A percentile compares a stretch with the other conserved stretches of the same genome.
Evolutionary conservation across 208 protist species (phyloP).

Genomic region (Trypanosoma vivax): DNA sequence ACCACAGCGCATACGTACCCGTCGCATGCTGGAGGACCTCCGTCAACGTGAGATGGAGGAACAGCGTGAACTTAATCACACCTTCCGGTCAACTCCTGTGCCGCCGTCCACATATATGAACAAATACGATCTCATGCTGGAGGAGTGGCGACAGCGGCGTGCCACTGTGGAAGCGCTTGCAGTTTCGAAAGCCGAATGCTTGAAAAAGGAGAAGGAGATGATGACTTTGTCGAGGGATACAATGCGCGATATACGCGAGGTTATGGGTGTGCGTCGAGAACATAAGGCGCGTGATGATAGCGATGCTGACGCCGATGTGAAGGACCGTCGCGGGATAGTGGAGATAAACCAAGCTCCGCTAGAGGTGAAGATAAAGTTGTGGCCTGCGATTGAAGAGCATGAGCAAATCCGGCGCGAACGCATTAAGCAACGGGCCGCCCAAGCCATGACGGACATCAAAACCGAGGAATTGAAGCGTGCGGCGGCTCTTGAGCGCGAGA

Average conservation of each 20-base stretch:
- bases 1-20: slow-evolving; percentile 34
- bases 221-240: slow-evolving; percentile 41
- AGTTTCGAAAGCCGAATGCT: slow-evolving; percentile 43
- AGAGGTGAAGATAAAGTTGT: slow-evolving; percentile 72
- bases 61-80: slow-evolving; percentile 18
- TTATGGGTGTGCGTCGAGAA: slow-evolving; percentile 39
- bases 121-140: slow-evolving; percentile 87
- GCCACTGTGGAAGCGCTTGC: slow-evolving; percentile 55
- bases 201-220: slow-evolving; percentile 45
- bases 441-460: slow-evolving; percentile 39
- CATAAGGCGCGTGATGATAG: slow-evolving; percentile 15
- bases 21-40: slow-evolving; percentile 31
- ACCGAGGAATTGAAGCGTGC: slow-evolving; percentile 27
- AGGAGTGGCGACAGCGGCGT: slow-evolving; percentile 85
- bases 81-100: slow-evolving; percentile 56
- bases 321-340: neutral
- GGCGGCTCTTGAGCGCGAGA: slow-evolving; percentile 38
- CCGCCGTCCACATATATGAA: slow-evolving; percentile 83
- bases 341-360: slow-evolving; percentile 42
- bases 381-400: slow-evolving; percentile 78
- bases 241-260: slow-evolving; percentile 40
- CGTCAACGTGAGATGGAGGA: slow-evolving; percentile 27
- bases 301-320: slow-evolving; percentile 17
- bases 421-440: slow-evolving; percentile 46
- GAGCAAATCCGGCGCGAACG: slow-evolving; percentile 69